Conservation (phyloP, 2,329 filamentous ascomycete species). For the Talaromyces amestolkiae region DNA sequence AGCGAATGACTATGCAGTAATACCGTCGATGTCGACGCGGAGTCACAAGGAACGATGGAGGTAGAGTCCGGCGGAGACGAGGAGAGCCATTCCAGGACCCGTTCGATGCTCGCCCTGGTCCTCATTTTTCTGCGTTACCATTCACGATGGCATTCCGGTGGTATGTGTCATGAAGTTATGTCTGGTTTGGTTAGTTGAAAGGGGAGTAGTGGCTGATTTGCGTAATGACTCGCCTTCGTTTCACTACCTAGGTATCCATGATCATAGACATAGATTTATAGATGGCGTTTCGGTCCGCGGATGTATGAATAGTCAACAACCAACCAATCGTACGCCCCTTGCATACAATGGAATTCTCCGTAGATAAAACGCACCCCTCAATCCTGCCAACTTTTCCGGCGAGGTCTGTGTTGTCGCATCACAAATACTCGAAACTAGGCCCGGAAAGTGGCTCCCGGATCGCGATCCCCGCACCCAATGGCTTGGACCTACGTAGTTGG, state of each 20-base stretch:
- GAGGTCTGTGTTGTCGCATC: constrained; percentile 3
- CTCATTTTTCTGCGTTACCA: not conserved
- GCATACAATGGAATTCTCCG: no score
- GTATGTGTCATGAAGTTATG: not conserved
- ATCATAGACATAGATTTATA: not conserved
- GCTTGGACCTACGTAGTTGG: not conserved
- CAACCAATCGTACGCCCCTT: no score
- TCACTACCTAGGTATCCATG: not conserved
- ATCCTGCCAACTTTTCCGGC: not conserved
- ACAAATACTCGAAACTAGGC: not conserved
- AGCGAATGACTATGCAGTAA: not conserved
- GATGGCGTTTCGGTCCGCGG: not conserved
- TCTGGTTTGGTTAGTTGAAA: not conserved
- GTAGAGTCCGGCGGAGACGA: constrained; percentile 1
- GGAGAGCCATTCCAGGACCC: constrained; percentile 16
- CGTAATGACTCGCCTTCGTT: not conserved
- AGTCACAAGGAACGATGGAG: not conserved
- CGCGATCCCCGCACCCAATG: not conserved
- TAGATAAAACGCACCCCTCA: not conserved
- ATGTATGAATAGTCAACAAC: no score
- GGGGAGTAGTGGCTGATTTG: not conserved
- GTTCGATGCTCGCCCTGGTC: constrained; percentile 8
- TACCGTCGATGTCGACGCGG: not conserved
- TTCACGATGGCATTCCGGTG: not conserved
- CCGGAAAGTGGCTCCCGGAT: not conserved